Evolutionary conservation across 805 yeast genomes (phyloP), one percentile per base, ranked within the genome.

Genomic region (Kurtzmaniella fragi): DNA sequence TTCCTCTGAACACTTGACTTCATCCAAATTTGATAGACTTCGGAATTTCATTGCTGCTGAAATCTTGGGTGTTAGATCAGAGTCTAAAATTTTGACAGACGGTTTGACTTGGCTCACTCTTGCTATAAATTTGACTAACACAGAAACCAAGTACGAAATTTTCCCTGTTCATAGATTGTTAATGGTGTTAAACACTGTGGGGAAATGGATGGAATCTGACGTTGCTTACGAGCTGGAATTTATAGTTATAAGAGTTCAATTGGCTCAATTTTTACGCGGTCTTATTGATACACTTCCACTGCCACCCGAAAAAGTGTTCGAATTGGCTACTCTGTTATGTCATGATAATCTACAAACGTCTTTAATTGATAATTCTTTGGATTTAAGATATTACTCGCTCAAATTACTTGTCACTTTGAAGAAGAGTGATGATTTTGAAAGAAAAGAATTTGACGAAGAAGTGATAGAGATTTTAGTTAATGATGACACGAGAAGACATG

Each of bases 41-140:
- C 71, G 89, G 46, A 83, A 80, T 45, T 67, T 70, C 40, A 62
- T 76, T n/a, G 79, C 80, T 11, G 77, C 90, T 1, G 88, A 82
- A 47, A 53, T 84, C 15, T 62, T 83, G 34, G 86, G 88, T 1
- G 59, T 74, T 2, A 68, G 66, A 37, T 49, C 70, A 2, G 46
- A 53, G 5, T 37, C 57, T 0, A 73, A 73, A 26, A 66, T 80
- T 10, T 37, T 69, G 6, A 34, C 50, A 2, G 53, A 53, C 2
- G 83, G 83, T 0, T 53, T 77, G 28, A 57, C 55, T 12, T 70
- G 72, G 55, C 42, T 84, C 3, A 61, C 78, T 1, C 47, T 80
- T 3, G 58, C 82, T 30, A 69, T 65, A 34, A 64, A 69, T 41
- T 64, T 78, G 42, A 50, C 61, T 14, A 52, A 57, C 37, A 42